Base-by-base conservation (phyloP, 2,329 filamentous ascomycete genomes). In the Curvularia sp. region DNA sequence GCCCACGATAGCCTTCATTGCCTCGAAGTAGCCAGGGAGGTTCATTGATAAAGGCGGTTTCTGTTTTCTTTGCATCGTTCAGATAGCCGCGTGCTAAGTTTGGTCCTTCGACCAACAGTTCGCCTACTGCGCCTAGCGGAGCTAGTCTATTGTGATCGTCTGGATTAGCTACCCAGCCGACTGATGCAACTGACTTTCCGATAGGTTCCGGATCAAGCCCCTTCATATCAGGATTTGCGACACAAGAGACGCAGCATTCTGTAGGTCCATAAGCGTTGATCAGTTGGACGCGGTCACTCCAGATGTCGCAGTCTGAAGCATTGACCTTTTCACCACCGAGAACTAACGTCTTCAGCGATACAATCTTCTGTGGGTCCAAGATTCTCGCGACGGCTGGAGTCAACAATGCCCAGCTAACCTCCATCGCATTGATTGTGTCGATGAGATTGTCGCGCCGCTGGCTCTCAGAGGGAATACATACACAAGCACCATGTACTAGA, bases 361-460 rank as follows among this genome's bases (percentile, higher is more conserved):
- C 45, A 12, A 66, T 34, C 7, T 56, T 18, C 7, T 49, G 13
- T 9, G 62, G 61, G 8, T 61, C 28, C 3, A 66, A 32, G 3
- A 59, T 49, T 1, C 53, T 28, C 5, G 59, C 61, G 5, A 69
- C 45, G 1, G 63, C 53, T 7, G 67, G 59, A 5, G 61, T 63
- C 18, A 66, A 41, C 25, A 54, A 53, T 13, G 53, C 56, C 49
- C 48, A 58, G 49, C 57, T 59, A 8, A 55, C 52, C 10, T 58
- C 50, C 15, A 59, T 38, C 6, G 18, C 19, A 4, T 78, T 78
- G 25, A 88, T 83, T 0, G 79, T 80, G 1, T 79, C 81, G 1
- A 78, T 74, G 3, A 87, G 75, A 53, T 86, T 80, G 52, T 81
- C 79, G 70, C 15, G 82, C 75, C 54, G 86, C 82, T 5, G 79